Conservation (phyloP, 345 rosid species). For the Lepidium aucheri region DNA sequence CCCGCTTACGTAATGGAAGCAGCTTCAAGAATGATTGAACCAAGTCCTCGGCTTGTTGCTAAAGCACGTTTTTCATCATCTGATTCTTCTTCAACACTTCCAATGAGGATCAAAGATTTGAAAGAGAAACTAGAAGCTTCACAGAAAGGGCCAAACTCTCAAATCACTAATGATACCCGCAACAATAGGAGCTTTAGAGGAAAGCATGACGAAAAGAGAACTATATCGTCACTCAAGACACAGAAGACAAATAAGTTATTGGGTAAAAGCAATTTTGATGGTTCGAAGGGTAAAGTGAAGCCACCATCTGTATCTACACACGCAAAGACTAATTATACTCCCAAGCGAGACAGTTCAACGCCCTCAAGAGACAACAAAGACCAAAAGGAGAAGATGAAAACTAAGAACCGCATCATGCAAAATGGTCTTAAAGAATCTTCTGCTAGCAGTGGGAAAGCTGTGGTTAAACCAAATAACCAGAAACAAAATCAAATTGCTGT, state of each 20-base stretch:
- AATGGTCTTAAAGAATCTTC: slow-evolving; percentile 31
- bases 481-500: slow-evolving; percentile 44
- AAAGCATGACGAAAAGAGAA: slow-evolving; percentile 10
- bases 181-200: slow-evolving; percentile 9
- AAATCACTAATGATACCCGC: slow-evolving; percentile 14
- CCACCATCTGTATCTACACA: slow-evolving; percentile 31
- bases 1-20: slow-evolving; percentile 65
- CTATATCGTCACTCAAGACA: background rate
- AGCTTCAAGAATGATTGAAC: slow-evolving; percentile 71
- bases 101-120: slow-evolving; percentile 57
- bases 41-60: slow-evolving; percentile 38
- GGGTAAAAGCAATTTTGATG: slow-evolving; percentile 26
- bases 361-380: slow-evolving; percentile 16
- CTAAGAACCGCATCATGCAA: slow-evolving; percentile 22
- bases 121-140: slow-evolving; percentile 73
- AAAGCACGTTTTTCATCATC: slow-evolving; percentile 29
- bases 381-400: slow-evolving; percentile 35
- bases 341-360: slow-evolving; percentile 35
- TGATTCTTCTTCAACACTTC: slow-evolving; percentile 43
- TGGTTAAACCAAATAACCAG: slow-evolving; percentile 57
- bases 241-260: slow-evolving; percentile 17
- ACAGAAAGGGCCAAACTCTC: slow-evolving; percentile 34
- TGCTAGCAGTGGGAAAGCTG: slow-evolving; percentile 28
- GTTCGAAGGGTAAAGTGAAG: slow-evolving; percentile 39
- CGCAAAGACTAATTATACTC: slow-evolving; percentile 33